Evolutionary conservation across 148 eudicot species (phyloP), one percentile per base, ranked within the genome.

Genomic region (Amaranthus cruentus): DNA sequence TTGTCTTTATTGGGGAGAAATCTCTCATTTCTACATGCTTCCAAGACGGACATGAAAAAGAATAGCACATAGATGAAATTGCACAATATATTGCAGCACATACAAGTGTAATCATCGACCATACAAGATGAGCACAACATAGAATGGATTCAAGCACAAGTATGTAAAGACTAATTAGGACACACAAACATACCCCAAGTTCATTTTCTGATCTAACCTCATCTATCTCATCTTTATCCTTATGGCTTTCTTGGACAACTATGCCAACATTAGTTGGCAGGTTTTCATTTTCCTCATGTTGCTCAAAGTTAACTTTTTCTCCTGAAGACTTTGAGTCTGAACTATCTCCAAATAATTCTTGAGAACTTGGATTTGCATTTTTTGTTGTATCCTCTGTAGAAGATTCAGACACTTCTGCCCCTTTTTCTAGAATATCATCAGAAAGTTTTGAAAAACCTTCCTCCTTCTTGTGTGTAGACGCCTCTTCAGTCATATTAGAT

Each of bases 151-250:
- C 58, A 50, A 6, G 48, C 58, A 59, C 3, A 42, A 9, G 46
- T 56, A 54, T 10, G 6, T 3, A 3, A 61, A 53, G 14, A 10
- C 18, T n/a, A 62, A 60, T 44, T 44, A 47, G 46, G 62, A 66
- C 48, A 21, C 28, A 10, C 9, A 72, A 57, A 47, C 48, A 48
- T 80, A 93, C 98, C 95, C 77, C 75, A 72, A 71, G 57, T 58
- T 69, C 73, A 75, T 79, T 80, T 71, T 76, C 78, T 69, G 78
- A 65, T 47, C 72, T 81, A 62, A 68, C 62, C 53, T 81, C 84
- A 59, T 38, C 74, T n/a, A 72, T 68, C 4, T 73, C 75, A 67
- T 73, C 69, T 55, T 82, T 59, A 46, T 78, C 72, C 44, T 12
- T 46, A 63, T 71, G 80, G 79, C 59, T 80, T 75, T 75, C 87